Percentiles rank a stretch among this genome's conserved stretches.
These are phyloP conservation scores for Auricularia sp. DNA, from an alignment of 768 basidiomycete genomes.

Conservation along the genomic window DNA sequence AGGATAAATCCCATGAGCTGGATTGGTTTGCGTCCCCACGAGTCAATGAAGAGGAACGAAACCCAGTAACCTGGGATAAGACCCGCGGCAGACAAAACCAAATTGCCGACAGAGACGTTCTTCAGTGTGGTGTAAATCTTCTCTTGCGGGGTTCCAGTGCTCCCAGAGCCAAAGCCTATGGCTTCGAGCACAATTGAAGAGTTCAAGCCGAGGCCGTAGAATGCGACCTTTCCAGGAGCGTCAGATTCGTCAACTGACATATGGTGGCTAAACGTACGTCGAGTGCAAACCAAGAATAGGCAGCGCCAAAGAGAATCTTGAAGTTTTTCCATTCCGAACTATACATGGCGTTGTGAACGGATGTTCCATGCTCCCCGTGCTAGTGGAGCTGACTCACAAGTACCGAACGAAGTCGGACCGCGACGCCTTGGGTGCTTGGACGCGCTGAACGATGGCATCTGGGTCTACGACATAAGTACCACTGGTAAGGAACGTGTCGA, in stretches of 20 bases:
- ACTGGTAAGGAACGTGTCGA: slow-evolving; percentile 52
- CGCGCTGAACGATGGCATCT: slow-evolving; percentile 49
- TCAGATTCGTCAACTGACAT: background rate
- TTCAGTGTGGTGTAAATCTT: slow-evolving; percentile 46
- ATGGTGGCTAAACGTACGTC: slow-evolving; percentile 39
- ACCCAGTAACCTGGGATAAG: slow-evolving; percentile 75
- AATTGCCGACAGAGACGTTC: slow-evolving; percentile 64
- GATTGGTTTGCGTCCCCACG: slow-evolving; percentile 74
- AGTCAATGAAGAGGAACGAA: slow-evolving; percentile 55
- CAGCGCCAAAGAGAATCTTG: slow-evolving; percentile 67
- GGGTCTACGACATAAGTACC: slow-evolving; percentile 40
- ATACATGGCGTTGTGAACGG: slow-evolving; percentile 19
- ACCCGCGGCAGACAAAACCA: slow-evolving; percentile 67
- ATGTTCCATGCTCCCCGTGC: background rate
- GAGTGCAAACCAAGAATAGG: slow-evolving; percentile 85
- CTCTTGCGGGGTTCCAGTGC: background rate
- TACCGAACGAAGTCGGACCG: slow-evolving; percentile 49
- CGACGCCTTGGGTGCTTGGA: slow-evolving; percentile 58
- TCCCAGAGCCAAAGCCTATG: slow-evolving; percentile 21
- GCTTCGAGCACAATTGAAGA: slow-evolving; percentile 57
- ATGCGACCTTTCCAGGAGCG: slow-evolving; percentile 48
- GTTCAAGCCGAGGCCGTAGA: slow-evolving; percentile 84
- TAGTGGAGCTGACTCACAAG: slow-evolving; percentile 20
- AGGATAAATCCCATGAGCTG: slow-evolving; percentile 68
- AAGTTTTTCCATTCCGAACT: slow-evolving; percentile 57